Evolutionary conservation across 805 yeast species (phyloP), one percentile per base, ranked within the genome.

Genomic region (Myxozyma kluyveri): DNA sequence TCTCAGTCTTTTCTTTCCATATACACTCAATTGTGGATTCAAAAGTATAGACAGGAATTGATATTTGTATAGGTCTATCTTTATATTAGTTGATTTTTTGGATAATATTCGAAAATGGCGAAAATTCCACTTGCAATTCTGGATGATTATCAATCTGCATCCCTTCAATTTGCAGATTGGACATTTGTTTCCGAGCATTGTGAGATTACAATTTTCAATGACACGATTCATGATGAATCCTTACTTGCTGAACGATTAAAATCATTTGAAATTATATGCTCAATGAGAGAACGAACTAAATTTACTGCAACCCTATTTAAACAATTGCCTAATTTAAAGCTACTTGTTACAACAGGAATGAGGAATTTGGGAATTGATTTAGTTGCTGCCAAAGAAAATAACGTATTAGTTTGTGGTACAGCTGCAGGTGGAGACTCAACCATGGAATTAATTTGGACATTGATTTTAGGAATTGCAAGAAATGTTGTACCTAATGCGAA

Each of bases 211-310:
- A 54, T 52, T 6, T 58, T 58, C 43, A 50, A 49, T 10, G 54
- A 60, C 36, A 37, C 49, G 24, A 37, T 57, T n/a, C 12, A 38
- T 5, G 57, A 44, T 17, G 18, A 26, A 12, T 33, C 35, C 18
- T 42, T 45, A 23, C 35, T 49, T 21, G 54, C 50, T 3, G 43
- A 24, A 18, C 52, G 49, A 4, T 42, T 60, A 12, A 26, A 41
- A 31, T 61, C 61, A 18, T 60, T 56, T 46, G 27, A 38, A 7
- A 59, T 60, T 32, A 31, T 60, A 37, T 56, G 49, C 35, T 35
- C 47, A 24, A 59, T 58, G 61, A 47, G 63, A n/a, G 63, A 60
- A 42, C 54, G 63, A 29, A 59, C 63, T 1, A 57, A 60, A 17
- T 47, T 60, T 10, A 44, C 52, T 9, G 38, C 29, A 22, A 21